phyloP scores from a whole-genome alignment of 371 early-diverging fungal genomes.

The Mortierella sp. region DNA sequence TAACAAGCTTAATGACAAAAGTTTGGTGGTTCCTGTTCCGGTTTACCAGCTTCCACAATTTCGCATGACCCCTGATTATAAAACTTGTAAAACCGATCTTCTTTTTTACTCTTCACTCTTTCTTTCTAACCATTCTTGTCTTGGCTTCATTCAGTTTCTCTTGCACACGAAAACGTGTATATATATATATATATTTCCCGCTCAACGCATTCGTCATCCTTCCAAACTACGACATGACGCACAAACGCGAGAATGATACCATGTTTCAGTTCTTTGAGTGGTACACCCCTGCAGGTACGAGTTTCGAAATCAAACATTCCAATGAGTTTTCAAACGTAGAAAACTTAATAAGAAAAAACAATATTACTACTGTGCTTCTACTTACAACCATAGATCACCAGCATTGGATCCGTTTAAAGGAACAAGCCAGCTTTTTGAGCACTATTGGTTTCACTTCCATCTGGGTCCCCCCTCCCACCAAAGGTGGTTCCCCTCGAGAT shows the following conservation, averaged over 20 bases:
- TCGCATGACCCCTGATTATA: too few species aligned
- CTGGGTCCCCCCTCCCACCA: conserved; percentile 39
- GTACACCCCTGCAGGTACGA: conserved; percentile 27
- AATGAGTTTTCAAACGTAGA: neutral
- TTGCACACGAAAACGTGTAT: too few species aligned
- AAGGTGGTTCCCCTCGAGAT: conserved; percentile 39
- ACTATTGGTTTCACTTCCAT: conserved; percentile 37
- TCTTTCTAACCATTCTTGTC: conserved; percentile 21
- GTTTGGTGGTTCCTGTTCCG: too few species aligned
- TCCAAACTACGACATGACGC: conserved; percentile 7
- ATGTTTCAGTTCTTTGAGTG: conserved; percentile 52
- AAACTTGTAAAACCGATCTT: too few species aligned
- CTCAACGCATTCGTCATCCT: neutral
- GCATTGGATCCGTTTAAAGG: conserved; percentile 48
- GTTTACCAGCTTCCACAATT: too few species aligned
- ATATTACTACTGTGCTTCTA: neutral
- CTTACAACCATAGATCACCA: conserved; percentile 21
- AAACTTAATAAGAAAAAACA: neutral
- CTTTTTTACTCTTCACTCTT: neutral
- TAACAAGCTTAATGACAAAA: too few species aligned
- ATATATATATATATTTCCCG: neutral
- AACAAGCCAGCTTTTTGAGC: conserved; percentile 30
- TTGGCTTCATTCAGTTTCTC: neutral
- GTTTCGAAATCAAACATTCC: neutral
- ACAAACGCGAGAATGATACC: conserved; percentile 28